These are phyloP conservation scores for Hibiscus syriacus DNA, from an alignment of 345 rosid species.

Conservation along the genomic window DNA sequence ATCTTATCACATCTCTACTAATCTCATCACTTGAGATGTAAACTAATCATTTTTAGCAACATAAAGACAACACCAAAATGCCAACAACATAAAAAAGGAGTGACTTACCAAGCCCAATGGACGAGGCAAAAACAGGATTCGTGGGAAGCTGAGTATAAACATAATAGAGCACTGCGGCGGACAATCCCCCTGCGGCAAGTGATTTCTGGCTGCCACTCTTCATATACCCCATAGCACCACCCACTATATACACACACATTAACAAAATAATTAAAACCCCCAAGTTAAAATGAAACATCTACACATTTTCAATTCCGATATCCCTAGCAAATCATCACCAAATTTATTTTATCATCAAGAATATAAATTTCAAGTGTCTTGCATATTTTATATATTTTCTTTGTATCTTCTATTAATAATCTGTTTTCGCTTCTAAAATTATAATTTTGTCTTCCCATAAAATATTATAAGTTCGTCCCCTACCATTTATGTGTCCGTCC, in stretches of 20 bases:
- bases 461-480: too few species aligned
- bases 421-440: too few species aligned
- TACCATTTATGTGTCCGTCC: too few species aligned
- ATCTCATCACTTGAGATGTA: background rate
- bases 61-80: background rate
- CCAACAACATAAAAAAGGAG: background rate
- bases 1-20: too few species aligned
- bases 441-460: too few species aligned
- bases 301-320: background rate
- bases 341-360: too few species aligned
- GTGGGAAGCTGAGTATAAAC: constrained; percentile 63
- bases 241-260: constrained; percentile 32
- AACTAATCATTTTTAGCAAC: background rate
- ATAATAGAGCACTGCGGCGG: constrained; percentile 59
- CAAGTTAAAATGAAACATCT: background rate
- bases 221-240: constrained; percentile 78
- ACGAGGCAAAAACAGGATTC: constrained; percentile 64
- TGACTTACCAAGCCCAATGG: constrained; percentile 72
- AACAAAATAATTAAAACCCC: background rate
- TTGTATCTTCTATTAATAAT: too few species aligned
- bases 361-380: too few species aligned
- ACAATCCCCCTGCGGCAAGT: constrained; percentile 63
- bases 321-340: too few species aligned
- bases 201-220: constrained; percentile 93
- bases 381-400: too few species aligned